Evolutionary conservation across 108 stramenopile genomes (phyloP).

Genomic region (Nitzschia sp.): DNA sequence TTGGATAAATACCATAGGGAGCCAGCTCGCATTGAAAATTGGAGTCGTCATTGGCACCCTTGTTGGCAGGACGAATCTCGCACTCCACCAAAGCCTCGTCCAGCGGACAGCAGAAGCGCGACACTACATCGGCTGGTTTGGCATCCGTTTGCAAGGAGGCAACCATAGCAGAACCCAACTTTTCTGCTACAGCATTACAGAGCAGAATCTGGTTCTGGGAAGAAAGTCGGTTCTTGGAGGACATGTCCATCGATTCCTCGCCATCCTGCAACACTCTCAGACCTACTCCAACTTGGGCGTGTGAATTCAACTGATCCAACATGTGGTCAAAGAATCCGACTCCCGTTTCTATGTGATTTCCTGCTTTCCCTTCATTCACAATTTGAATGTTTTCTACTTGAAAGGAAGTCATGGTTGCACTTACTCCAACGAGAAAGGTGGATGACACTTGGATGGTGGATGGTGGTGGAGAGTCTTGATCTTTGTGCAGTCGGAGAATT

Average conservation of each 20-base stretch:
- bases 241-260: not conserved
- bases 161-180: conserved; percentile 53
- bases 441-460: not conserved
- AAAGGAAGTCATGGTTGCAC: conserved; percentile 1
- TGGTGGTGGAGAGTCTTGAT: no score
- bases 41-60: conserved; percentile 6
- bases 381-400: conserved; percentile 11
- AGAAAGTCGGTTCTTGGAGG: conserved; percentile 48
- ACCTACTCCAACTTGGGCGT: conserved; percentile 80
- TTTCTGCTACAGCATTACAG: conserved; percentile 48
- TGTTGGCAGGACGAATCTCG: conserved; percentile 37
- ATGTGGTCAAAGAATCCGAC: conserved; percentile 86
- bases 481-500: no score
- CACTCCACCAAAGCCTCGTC: conserved; percentile 85
- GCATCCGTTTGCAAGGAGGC: conserved; percentile 7
- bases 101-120: conserved; percentile 80
- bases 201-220: conserved; percentile 50
- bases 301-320: conserved; percentile 88
- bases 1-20: conserved; percentile 79
- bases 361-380: conserved; percentile 30
- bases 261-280: conserved; percentile 51
- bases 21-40: conserved; percentile 46
- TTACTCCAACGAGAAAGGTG: not conserved
- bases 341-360: conserved; percentile 62
- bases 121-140: conserved; percentile 1